Evolutionary conservation across 1,284 basidiomycete species (phyloP).

Genomic region (Ganoderma boninense): DNA sequence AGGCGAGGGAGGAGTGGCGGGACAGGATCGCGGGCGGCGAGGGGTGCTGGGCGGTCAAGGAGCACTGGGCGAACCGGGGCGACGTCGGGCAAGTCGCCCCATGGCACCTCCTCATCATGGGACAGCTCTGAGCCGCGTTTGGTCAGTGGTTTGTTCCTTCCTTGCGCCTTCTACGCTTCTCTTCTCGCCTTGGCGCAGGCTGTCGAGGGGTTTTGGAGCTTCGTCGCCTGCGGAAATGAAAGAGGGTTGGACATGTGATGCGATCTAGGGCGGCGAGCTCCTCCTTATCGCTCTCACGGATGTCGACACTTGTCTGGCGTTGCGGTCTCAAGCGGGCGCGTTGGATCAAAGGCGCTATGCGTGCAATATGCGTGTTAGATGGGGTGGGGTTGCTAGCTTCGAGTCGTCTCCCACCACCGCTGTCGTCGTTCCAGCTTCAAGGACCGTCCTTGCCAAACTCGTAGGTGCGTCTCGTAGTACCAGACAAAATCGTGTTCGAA

Average conservation of each 20-base stretch:
- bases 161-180: not conserved
- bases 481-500: not conserved
- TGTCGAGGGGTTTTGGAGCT: not conserved
- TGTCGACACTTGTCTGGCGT: not conserved
- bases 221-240: not conserved
- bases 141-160: not conserved
- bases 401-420: not conserved
- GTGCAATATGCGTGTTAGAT: not conserved
- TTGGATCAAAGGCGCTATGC: not conserved
- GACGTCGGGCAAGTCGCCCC: constrained; percentile 3
- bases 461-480: not conserved
- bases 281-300: not conserved
- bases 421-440: not conserved
- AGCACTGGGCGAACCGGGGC: constrained; percentile 4
- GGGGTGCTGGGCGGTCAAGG: constrained; percentile 12
- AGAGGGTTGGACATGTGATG: not conserved
- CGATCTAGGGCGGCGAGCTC: not conserved
- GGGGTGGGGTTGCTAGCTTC: not conserved
- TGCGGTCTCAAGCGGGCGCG: not conserved
- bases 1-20: constrained; percentile 5
- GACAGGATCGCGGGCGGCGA: constrained; percentile 13
- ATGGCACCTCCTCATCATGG: constrained; percentile 5
- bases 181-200: not conserved
- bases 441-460: not conserved
- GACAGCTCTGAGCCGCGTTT: not conserved